Evolutionary conservation across 176 grass and related monocot genomes (phyloP), one percentile per base, ranked within the genome.

Genomic region (Musa acuminata): DNA sequence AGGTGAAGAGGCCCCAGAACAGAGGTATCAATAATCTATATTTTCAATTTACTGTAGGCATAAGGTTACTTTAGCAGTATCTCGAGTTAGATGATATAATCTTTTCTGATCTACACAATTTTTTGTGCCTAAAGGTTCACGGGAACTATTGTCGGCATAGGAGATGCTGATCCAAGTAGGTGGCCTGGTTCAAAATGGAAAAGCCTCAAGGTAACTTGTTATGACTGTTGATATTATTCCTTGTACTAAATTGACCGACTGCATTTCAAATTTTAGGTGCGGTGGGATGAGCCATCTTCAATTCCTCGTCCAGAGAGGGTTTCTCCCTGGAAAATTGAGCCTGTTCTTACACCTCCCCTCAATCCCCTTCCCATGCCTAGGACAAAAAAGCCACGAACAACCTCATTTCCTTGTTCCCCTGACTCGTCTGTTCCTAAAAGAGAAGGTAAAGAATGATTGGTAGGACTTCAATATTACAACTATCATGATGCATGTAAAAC

Each of bases 291-390:
- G 79, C 79, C 79, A 59, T 94, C 90, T 72, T 89, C 95, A 53
- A 87, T 99, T 69, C 78, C 84, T 21, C 88, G 86, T 51, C 95
- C 95, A 19, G 95, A 99, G 75, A 99, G 85, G 84, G 95, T 99
- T 78, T 99, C 95, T 85, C 90, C 95, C 27, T 99, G 88, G 95
- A 89, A 94, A 85, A 91, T 99, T 78, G 90, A 93, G 58, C 90
- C 88, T 69, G 88, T 82, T 75, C 65, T 86, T 14, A 83, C 72
- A 57, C 86, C 84, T 85, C 88, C 95, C 11, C 51, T 94, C 49
- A 94, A 94, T 73, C 82, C 82, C 0, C 85, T 86, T 73, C 77
- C 80, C 67, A 70, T 90, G 24, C 65, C 87, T 17, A 89, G 95
- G 62, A 69, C 86, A 7, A 99, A 99, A 76, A 86, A 91, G 72